Evolutionary conservation across 257 asterid species (phyloP).

Genomic region (Plantago major): DNA sequence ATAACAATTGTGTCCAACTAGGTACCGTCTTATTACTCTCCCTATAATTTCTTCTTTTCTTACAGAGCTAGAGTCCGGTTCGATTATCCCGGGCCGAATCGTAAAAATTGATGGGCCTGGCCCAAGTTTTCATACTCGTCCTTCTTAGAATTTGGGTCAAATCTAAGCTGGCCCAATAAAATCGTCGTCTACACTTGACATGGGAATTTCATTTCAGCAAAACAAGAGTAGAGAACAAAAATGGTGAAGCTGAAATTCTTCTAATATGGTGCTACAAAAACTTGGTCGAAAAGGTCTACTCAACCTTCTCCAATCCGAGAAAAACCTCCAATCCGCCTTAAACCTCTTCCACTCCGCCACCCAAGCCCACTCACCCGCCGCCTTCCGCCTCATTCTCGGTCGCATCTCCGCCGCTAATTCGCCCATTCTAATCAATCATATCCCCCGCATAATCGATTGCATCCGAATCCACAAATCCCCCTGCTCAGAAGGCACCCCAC

Average conservation of each 20-base stretch:
- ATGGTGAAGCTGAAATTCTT: too few relatives aligned
- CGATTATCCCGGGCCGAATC: too few relatives aligned
- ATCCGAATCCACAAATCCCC: slow-evolving; percentile 45
- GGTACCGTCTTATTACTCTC: too few relatives aligned
- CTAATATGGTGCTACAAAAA: slow-evolving; percentile 18
- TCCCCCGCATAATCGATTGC: slow-evolving; percentile 45
- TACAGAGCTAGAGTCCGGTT: too few relatives aligned
- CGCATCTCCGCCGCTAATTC: slow-evolving; percentile 57
- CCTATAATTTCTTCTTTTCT: too few relatives aligned
- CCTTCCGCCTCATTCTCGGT: slow-evolving; percentile 71
- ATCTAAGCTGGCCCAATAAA: too few relatives aligned
- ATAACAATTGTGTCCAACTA: too few relatives aligned
- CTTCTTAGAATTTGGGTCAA: too few relatives aligned
- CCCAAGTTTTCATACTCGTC: not conserved
- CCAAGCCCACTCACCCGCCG: slow-evolving; percentile 41
- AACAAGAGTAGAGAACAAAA: too few relatives aligned
- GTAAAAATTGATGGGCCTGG: too few relatives aligned
- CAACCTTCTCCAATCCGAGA: slow-evolving; percentile 61
- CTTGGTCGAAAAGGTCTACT: slow-evolving; percentile 51
- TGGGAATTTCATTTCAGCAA: too few relatives aligned
- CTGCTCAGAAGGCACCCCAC: slow-evolving; percentile 65
- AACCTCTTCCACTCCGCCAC: slow-evolving; percentile 59
- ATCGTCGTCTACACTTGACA: too few relatives aligned
- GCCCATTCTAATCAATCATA: slow-evolving; percentile 34
- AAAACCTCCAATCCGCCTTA: slow-evolving; percentile 49